Evolutionary conservation across 31 red algal species (phyloP).

Genomic region (Odonthalia washingtoniensis): DNA sequence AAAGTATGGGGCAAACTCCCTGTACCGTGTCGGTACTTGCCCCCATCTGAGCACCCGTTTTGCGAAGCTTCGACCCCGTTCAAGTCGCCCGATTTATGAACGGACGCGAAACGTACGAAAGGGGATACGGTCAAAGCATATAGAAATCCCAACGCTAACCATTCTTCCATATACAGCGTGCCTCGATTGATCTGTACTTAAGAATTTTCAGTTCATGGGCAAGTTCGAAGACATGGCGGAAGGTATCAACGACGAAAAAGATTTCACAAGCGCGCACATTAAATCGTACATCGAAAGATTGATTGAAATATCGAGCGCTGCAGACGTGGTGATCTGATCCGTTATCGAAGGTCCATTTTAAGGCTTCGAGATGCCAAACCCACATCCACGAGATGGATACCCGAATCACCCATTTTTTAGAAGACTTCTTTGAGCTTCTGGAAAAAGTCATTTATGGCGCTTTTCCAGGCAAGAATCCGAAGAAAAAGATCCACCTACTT

Average conservation of each 20-base stretch:
- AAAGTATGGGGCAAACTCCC: too few relatives aligned
- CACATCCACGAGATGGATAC: neutral
- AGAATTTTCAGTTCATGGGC: conserved; percentile 13
- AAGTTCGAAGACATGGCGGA: neutral
- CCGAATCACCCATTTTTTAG: neutral
- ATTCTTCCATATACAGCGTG: neutral
- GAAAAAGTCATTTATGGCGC: neutral
- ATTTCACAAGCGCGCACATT: neutral
- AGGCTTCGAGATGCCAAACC: too few relatives aligned
- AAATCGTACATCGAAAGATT: neutral
- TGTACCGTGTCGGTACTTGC: too few relatives aligned
- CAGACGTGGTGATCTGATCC: too few relatives aligned
- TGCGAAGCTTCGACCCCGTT: too few relatives aligned
- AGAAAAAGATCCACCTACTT: too few relatives aligned
- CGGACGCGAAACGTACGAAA: too few relatives aligned
- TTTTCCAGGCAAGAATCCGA: conserved; percentile 17
- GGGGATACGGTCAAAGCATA: neutral
- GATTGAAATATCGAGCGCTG: too few relatives aligned
- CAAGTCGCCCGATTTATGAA: too few relatives aligned
- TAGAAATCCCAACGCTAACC: neutral
- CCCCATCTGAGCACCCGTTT: too few relatives aligned
- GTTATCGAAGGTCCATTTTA: too few relatives aligned
- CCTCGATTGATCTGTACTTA: neutral
- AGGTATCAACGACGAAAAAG: neutral
- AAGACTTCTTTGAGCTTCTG: neutral